A percentile compares a stretch with the other conserved stretches of the same genome.
Evolutionary conservation across 2,329 filamentous ascomycete genomes (phyloP).

Genomic region (Coleophoma cylindrospora): DNA sequence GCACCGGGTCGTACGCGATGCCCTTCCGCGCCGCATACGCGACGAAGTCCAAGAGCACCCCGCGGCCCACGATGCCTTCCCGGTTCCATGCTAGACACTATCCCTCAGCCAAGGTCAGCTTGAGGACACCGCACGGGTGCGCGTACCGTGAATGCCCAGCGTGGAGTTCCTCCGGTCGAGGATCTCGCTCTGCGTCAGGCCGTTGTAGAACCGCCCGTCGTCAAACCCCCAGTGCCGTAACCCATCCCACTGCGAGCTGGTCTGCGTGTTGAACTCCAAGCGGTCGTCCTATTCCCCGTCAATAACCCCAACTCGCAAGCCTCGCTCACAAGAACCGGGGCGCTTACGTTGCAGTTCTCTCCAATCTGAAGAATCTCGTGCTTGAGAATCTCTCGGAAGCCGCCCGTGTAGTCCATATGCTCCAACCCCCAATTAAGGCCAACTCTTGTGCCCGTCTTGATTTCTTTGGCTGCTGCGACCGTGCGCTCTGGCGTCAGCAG

Average conservation of each 20-base stretch:
- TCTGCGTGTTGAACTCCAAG: conserved; percentile 1
- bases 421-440: neutral
- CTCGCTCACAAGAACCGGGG: neutral
- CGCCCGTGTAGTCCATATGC: neutral
- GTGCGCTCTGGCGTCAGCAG: neutral
- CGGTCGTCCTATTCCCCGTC: neutral
- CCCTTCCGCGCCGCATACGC: neutral
- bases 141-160: conserved; percentile 20
- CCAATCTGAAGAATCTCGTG: neutral
- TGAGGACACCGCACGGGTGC: neutral
- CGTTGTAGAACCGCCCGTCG: neutral
- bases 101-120: neutral
- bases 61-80: conserved; percentile 23
- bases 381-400: neutral
- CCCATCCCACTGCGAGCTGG: conserved; percentile 34
- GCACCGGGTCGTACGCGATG: conserved; percentile 11
- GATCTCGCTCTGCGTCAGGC: neutral
- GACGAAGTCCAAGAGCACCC: neutral
- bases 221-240: conserved; percentile 36
- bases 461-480: conserved; percentile 38
- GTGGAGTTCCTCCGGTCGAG: conserved; percentile 28
- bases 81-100: conserved; percentile 23
- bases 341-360: neutral
- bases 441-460: neutral
- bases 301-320: neutral